Conservation (phyloP, 768 basidiomycete genomes). For the Hypholoma fasciculare region DNA sequence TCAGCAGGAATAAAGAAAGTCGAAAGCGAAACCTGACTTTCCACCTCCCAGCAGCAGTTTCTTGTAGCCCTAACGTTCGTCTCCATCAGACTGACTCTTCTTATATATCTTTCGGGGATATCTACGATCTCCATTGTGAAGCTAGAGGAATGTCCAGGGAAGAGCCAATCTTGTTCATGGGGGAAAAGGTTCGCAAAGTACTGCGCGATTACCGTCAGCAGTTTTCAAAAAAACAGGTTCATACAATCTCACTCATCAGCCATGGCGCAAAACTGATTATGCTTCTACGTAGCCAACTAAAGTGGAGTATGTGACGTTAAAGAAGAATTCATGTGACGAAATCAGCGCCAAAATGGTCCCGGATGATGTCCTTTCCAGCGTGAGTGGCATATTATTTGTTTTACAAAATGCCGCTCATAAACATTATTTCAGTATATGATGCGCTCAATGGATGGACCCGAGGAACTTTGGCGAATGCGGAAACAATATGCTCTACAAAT, state of each 20-base stretch:
- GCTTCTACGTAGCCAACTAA: slow-evolving; percentile 47
- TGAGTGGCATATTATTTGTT: slow-evolving; percentile 36
- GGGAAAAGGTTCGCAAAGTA: slow-evolving; percentile 79
- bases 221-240: slow-evolving; percentile 45
- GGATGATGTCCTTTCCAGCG: slow-evolving; percentile 81
- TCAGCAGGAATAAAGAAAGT: slow-evolving; percentile 87
- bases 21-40: slow-evolving; percentile 90
- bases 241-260: slow-evolving; percentile 2
- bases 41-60: slow-evolving; percentile 86
- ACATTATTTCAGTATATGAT: slow-evolving; percentile 75
- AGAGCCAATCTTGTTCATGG: slow-evolving; percentile 83
- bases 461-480: slow-evolving; percentile 93
- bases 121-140: slow-evolving; percentile 89
- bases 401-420: background rate
- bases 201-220: slow-evolving; percentile 60
- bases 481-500: slow-evolving; percentile 95
- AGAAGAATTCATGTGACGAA: slow-evolving; percentile 89
- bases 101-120: slow-evolving; percentile 87
- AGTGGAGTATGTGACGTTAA: slow-evolving; percentile 65
- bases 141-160: slow-evolving; percentile 76
- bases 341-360: slow-evolving; percentile 86
- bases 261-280: background rate
- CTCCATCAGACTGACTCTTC: slow-evolving; percentile 91
- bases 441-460: slow-evolving; percentile 77
- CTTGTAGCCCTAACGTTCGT: slow-evolving; percentile 80